These are phyloP conservation scores for Quercus cerris DNA, from an alignment of 306 rosid genomes.

Conservation along the genomic window DNA sequence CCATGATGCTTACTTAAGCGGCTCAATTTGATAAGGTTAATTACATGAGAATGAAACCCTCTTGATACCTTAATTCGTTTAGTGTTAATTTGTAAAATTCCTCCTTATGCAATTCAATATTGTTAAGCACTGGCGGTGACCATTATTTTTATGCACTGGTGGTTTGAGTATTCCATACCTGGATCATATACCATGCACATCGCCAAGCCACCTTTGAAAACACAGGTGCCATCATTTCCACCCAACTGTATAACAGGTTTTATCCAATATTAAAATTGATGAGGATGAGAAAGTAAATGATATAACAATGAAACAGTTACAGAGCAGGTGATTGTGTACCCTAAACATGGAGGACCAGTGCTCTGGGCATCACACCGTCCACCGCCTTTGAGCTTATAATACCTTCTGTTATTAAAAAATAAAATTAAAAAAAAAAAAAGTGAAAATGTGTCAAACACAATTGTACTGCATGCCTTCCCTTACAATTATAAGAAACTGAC, in stretches of 20 bases:
- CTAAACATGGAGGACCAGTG: slow-evolving; percentile 77
- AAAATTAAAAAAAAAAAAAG: neutral
- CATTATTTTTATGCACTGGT: slow-evolving; percentile 7
- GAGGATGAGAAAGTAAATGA: neutral
- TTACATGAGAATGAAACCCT: neutral
- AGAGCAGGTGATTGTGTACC: slow-evolving; percentile 37
- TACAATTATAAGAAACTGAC: neutral
- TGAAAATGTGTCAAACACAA: neutral
- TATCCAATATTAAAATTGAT: slow-evolving; percentile 12
- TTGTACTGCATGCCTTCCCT: neutral
- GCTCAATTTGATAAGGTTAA: neutral
- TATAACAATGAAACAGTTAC: slow-evolving; percentile 9
- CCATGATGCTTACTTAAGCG: neutral
- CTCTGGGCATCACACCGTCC: slow-evolving; percentile 72
- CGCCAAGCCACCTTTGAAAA: slow-evolving; percentile 76
- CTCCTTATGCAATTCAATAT: neutral
- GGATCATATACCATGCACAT: slow-evolving; percentile 91
- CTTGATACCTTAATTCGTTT: neutral
- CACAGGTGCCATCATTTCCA: slow-evolving; percentile 99
- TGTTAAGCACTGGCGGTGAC: slow-evolving; percentile 10
- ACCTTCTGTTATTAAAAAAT: slow-evolving; percentile 54
- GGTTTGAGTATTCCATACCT: slow-evolving; percentile 45
- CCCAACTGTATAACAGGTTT: slow-evolving; percentile 64
- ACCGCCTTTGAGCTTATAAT: slow-evolving; percentile 64
- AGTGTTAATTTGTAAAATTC: neutral